Base-by-base conservation (phyloP, 352 stramenopile species). In the Pythium folliculosum region DNA sequence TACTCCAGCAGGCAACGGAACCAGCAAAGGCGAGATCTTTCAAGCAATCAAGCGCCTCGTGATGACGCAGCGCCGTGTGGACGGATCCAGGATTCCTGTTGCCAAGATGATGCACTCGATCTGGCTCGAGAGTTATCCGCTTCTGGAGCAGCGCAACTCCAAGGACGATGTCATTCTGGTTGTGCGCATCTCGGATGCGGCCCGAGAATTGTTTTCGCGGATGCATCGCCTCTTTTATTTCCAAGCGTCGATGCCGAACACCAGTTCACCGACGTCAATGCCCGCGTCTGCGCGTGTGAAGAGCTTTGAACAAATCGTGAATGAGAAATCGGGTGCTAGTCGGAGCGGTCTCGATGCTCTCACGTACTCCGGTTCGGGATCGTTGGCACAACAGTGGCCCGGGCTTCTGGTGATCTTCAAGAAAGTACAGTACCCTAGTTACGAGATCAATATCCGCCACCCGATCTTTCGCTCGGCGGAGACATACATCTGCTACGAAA, bases 161-260 rank as follows among this genome's bases (percentile, higher is more conserved):
- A 63, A 69, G 13, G 75, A 76, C 1, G 62, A 64, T 7, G 72
- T 91, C 38, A 67, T 90, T 32, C 69, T 91, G 51, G 75, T 79
- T 1, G 63, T 92, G 16, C 76, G 77, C 16, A 73, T 91, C 48
- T 73, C 78, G 13, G 67, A 77, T 7, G 61, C 55, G 0, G 72
- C 63, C 3, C 78, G 75, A 8, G 78, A 88, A 57, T 44, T 90
- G 13, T 85, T 95, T 51, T 61, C 77, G 5, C 77, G 87, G 3
- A 88, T 95, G 73, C 86, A 92, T 65, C 77, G 81, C 0, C 68
- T 95, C 0, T 90, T 88, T 48, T 93, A 95, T 58, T 82, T 92
- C 38, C 78, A 88, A 44, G 76, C 82, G 0, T 77, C 70, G 0
- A 52, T 73, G 56, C 72, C 76, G 5, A 66, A 63, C 12, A 67